Evolutionary conservation across 2,329 filamentous ascomycete genomes (phyloP), one percentile per base, ranked within the genome.

Genomic region (Aspergillus costaricaensis): DNA sequence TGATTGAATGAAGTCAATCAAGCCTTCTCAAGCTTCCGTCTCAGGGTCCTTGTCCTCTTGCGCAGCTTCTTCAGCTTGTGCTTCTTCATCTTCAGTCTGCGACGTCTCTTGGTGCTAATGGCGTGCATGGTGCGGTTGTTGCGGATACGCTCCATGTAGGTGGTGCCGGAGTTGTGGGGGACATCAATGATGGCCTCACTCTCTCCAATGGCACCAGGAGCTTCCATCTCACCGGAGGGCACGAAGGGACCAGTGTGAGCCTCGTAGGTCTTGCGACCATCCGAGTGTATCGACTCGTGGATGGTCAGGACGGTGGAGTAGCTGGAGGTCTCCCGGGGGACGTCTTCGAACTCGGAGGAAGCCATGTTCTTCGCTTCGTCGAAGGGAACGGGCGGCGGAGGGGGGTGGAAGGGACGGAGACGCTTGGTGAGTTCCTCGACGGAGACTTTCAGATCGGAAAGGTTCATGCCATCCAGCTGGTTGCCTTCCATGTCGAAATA

Each of bases 21-120:
- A 56, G 85, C 81, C 72, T 88, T 85, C 71, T 90, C 91, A 71
- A 95, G 82, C 82, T 93, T 96, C 75, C 92, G 88, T 75, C 94
- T 89, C 82, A 92, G 78, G 75, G 91, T 94, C 76, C 94, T 87
- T 73, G 94, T 97, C 79, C 88, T 86, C 84, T 90, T 91, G 91
- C 96, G 92, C 68, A 98, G 83, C 87, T 99, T 99, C 92, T 97
- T 98, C 80, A 96, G 96, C 88, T 99, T 99, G 86, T 98, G 94
- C 87, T 98, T 99, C 91, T 99, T 99, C 93, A 99, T 99, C 87
- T 92, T 96, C 73, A 97, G 81, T 82, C 95, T 96, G 74, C 92
- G 85, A 79, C 96, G 92, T 77, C 95, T 86, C 83, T 89, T 92
- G 69, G 97, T 94, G 74, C 91, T 96, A 74, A 99, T 92, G 65